Conservation (phyloP, 2,329 filamentous ascomycete species). For the Furcasterigmium sp. region DNA sequence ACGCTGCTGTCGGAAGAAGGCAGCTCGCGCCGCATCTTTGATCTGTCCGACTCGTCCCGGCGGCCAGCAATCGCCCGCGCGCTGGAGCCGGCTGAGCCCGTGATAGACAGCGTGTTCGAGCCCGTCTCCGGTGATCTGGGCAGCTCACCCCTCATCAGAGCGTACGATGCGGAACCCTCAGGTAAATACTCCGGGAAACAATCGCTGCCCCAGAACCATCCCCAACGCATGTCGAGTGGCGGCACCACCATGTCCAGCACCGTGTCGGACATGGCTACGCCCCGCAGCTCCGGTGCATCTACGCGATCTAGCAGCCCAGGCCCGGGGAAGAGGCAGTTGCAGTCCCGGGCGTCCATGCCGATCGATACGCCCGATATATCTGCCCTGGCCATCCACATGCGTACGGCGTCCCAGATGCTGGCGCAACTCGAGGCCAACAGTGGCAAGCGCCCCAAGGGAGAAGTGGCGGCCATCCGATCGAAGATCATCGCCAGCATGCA, state of each 20-base stretch:
- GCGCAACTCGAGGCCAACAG: slow-evolving; percentile 77
- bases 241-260: slow-evolving; percentile 52
- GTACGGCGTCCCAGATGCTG: slow-evolving; percentile 81
- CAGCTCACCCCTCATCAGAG: slow-evolving; percentile 63
- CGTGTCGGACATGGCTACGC: slow-evolving; percentile 56
- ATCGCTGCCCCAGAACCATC: slow-evolving; percentile 18
- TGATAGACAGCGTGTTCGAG: slow-evolving; percentile 73
- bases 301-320: slow-evolving; percentile 63
- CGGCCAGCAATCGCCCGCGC: slow-evolving; percentile 17
- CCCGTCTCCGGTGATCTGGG: slow-evolving; percentile 74
- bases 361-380: slow-evolving; percentile 75
- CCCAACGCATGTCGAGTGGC: slow-evolving; percentile 56
- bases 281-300: slow-evolving; percentile 64
- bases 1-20: slow-evolving; percentile 53
- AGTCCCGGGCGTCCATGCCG: slow-evolving; percentile 47
- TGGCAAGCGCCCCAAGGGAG: slow-evolving; percentile 71
- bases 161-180: slow-evolving; percentile 40
- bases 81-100: slow-evolving; percentile 26
- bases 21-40: slow-evolving; percentile 57
- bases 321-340: slow-evolving; percentile 51
- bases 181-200: slow-evolving; percentile 16
- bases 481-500: slow-evolving; percentile 92
- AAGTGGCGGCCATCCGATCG: slow-evolving; percentile 77
- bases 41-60: slow-evolving; percentile 61
- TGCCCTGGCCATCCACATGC: slow-evolving; percentile 80